phyloP scores from a whole-genome alignment of 306 rosid species.

The Cucurbita argyrosperma region DNA sequence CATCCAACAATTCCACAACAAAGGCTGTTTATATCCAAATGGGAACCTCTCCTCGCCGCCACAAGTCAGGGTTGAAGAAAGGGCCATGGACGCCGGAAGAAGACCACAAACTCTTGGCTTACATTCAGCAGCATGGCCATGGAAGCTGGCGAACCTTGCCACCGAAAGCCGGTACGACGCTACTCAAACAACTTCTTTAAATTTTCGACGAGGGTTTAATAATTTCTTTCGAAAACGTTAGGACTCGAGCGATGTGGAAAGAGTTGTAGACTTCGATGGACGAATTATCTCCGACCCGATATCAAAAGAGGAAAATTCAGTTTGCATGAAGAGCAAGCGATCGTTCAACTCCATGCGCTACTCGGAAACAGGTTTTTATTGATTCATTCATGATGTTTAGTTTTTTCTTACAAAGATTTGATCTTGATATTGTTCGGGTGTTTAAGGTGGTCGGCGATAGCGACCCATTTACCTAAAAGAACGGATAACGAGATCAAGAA shows the following conservation, averaged over 20 bases:
- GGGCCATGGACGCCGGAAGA: constrained; percentile 99
- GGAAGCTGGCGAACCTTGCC: constrained; percentile 99
- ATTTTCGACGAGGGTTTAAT: not conserved
- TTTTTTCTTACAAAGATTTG: not conserved
- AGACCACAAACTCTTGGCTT: constrained; percentile 91
- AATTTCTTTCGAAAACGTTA: not conserved
- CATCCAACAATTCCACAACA: not conserved
- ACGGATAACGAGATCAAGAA: constrained; percentile 92
- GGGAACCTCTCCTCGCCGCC: constrained; percentile 95
- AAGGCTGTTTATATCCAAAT: constrained; percentile 11
- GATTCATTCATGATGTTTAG: not conserved
- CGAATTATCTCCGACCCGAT: constrained; percentile 88
- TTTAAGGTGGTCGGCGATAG: constrained; percentile 95
- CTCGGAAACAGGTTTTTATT: constrained; percentile 70
- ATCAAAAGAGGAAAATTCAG: constrained; percentile 95
- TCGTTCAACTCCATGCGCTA: constrained; percentile 89
- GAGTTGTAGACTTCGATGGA: constrained; percentile 96
- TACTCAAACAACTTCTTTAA: not conserved
- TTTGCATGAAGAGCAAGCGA: constrained; percentile 90
- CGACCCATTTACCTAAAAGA: constrained; percentile 84
- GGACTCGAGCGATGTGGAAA: constrained; percentile 96
- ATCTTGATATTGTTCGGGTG: not conserved
- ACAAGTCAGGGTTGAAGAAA: constrained; percentile 87
- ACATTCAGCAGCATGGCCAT: constrained; percentile 89
- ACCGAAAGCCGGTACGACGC: constrained; percentile 58